A percentile compares a stretch with the other conserved stretches of the same genome.
Evolutionary conservation across 768 basidiomycete species (phyloP).

Genomic region (Trametes meyenii): DNA sequence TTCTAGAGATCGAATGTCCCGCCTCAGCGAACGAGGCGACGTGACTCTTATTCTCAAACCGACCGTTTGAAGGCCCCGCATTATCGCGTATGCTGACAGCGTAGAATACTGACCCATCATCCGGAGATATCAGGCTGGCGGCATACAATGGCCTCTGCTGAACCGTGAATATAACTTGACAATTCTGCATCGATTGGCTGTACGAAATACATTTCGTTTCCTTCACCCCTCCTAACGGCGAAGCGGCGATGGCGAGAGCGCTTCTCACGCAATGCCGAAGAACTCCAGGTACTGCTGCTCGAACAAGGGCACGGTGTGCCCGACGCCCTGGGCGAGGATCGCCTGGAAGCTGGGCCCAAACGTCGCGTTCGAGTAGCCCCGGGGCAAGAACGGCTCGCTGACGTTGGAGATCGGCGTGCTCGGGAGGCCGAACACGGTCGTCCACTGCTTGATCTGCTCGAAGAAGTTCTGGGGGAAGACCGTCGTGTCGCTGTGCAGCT

Average conservation of each 20-base stretch:
- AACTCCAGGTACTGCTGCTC: slow-evolving; percentile 49
- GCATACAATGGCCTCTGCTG: no score
- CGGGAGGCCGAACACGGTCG: slow-evolving; percentile 52
- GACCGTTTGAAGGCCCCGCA: no score
- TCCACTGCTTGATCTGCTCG: slow-evolving; percentile 59
- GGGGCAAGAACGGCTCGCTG: slow-evolving; percentile 45
- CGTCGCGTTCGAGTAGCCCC: slow-evolving; percentile 49
- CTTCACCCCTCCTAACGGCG: no score
- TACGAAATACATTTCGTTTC: not conserved
- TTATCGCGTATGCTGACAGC: no score
- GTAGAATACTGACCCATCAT: no score
- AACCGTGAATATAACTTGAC: no score
- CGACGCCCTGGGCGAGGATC: slow-evolving; percentile 49
- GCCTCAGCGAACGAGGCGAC: no score
- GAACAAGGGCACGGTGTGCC: slow-evolving; percentile 56
- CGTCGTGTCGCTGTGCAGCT: slow-evolving; percentile 47
- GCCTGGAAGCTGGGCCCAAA: slow-evolving; percentile 55
- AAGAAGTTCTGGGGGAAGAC: slow-evolving; percentile 52
- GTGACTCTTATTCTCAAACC: no score
- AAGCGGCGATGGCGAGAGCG: not conserved
- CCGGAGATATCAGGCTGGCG: no score
- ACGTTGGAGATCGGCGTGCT: slow-evolving; percentile 41
- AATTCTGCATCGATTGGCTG: no score
- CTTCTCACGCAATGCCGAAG: slow-evolving; percentile 45
- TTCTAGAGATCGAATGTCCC: no score